Conservation (phyloP, 352 stramenopile genomes). For the Lagenidium sp. region DNA sequence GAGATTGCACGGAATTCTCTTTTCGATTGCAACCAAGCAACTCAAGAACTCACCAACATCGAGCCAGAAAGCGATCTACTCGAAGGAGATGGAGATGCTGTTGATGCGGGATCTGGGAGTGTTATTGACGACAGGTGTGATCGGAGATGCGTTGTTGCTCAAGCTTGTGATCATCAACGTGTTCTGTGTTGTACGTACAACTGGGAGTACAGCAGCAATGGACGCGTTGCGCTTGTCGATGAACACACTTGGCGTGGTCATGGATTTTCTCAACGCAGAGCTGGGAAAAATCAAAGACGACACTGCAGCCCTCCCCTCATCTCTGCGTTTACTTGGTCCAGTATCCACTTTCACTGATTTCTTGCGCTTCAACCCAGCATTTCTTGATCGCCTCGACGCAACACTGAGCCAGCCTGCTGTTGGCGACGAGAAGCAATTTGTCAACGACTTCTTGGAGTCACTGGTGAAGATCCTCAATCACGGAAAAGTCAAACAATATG, state of each 20-base stretch:
- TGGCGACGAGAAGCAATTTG: constrained; percentile 16
- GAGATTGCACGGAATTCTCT: constrained; percentile 79
- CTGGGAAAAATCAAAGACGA: constrained; percentile 15
- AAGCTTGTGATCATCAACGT: constrained; percentile 78
- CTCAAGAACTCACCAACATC: not conserved
- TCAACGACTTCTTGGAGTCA: constrained; percentile 28
- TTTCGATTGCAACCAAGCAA: constrained; percentile 30
- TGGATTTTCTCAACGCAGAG: constrained; percentile 37
- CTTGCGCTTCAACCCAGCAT: constrained; percentile 32
- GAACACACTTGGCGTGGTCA: constrained; percentile 28
- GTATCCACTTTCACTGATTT: constrained; percentile 68
- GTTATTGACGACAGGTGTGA: constrained; percentile 41
- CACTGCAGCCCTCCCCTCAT: constrained; percentile 1
- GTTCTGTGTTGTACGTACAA: constrained; percentile 47
- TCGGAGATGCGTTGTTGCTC: constrained; percentile 69
- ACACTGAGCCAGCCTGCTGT: constrained; percentile 15
- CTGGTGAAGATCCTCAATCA: constrained; percentile 57
- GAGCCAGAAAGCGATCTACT: not conserved
- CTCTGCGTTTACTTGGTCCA: constrained; percentile 34
- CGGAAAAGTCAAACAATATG: constrained; percentile 12
- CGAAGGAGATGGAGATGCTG: not conserved
- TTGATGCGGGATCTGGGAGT: constrained; percentile 2
- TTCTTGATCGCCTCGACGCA: constrained; percentile 32
- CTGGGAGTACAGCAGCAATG: constrained; percentile 14
- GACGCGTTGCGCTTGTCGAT: constrained; percentile 53